Evolutionary conservation across 2,329 filamentous ascomycete species (phyloP).

Genomic region (Knufia petricola): DNA sequence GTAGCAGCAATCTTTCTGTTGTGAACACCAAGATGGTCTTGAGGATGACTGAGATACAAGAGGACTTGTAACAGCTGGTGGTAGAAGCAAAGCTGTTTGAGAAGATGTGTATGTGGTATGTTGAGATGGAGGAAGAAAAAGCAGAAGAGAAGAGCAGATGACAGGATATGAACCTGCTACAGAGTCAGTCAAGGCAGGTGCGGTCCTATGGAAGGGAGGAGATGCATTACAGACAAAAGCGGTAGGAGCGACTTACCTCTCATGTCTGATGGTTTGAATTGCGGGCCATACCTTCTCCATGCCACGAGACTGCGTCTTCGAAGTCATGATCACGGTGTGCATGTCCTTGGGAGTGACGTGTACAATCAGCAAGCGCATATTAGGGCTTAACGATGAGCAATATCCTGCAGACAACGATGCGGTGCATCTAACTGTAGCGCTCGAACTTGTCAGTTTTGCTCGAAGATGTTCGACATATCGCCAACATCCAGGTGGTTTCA

Average conservation of each 20-base stretch:
- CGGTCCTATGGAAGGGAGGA: not conserved
- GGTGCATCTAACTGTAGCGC: no score
- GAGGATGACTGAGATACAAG: constrained; percentile 21
- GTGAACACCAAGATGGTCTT: constrained; percentile 23
- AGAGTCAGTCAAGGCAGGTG: not conserved
- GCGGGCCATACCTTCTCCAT: no score
- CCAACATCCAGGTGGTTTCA: no score
- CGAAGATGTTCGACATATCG: no score
- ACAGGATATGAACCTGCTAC: constrained; percentile 4
- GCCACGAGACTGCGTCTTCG: no score
- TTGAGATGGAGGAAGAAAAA: constrained; percentile 10
- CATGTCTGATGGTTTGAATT: not conserved
- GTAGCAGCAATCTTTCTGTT: constrained; percentile 13
- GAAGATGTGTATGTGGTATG: constrained; percentile 10
- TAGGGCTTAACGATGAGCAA: no score
- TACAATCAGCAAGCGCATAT: no score
- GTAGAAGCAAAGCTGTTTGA: constrained; percentile 11
- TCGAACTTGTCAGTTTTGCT: no score
- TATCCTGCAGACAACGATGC: no score
- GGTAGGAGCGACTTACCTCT: not conserved
- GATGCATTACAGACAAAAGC: not conserved
- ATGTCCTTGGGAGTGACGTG: no score
- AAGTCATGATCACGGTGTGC: no score
- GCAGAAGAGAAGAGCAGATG: constrained; percentile 1
- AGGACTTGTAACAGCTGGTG: constrained; percentile 17